Evolutionary conservation across 2,329 filamentous ascomycete genomes (phyloP).

Genomic region (Fusarium buxicola): DNA sequence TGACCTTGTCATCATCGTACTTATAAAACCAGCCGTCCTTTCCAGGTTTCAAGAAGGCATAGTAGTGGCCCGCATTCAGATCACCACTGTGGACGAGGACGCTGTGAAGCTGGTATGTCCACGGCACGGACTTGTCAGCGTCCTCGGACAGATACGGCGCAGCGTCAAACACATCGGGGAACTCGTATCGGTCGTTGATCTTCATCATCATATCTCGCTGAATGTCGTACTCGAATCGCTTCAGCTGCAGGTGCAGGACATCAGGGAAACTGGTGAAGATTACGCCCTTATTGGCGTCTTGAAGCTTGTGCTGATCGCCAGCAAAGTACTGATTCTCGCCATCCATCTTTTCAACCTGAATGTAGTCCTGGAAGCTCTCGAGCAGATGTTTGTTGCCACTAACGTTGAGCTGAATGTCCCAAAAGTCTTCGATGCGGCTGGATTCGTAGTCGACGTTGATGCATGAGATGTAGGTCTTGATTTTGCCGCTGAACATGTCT

Average conservation of each 20-base stretch:
- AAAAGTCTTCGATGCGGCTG: conserved; percentile 95
- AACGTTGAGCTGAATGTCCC: conserved; percentile 98
- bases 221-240: conserved; percentile 98
- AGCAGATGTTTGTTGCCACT: conserved; percentile 92
- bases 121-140: conserved; percentile 88
- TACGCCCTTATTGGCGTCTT: conserved; percentile 97
- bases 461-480: conserved; percentile 98
- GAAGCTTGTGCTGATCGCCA: conserved; percentile 86
- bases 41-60: conserved; percentile 93
- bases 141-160: conserved; percentile 87
- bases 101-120: conserved; percentile 92
- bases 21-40: conserved; percentile 97
- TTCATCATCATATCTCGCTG: conserved; percentile 99
- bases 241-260: conserved; percentile 93
- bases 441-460: conserved; percentile 99
- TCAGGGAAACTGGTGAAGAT: conserved; percentile 97
- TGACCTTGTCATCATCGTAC: conserved; percentile 97
- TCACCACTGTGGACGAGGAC: conserved; percentile 97
- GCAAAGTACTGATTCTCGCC: conserved; percentile 99
- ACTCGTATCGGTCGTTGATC: conserved; percentile 93
- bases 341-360: conserved; percentile 95
- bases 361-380: conserved; percentile 95
- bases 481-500: conserved; percentile 94
- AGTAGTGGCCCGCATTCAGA: conserved; percentile 97
- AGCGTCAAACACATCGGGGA: conserved; percentile 85